Base-by-base conservation (phyloP, 164 flowering plant species). In the Chimonanthus salicifolius region DNA sequence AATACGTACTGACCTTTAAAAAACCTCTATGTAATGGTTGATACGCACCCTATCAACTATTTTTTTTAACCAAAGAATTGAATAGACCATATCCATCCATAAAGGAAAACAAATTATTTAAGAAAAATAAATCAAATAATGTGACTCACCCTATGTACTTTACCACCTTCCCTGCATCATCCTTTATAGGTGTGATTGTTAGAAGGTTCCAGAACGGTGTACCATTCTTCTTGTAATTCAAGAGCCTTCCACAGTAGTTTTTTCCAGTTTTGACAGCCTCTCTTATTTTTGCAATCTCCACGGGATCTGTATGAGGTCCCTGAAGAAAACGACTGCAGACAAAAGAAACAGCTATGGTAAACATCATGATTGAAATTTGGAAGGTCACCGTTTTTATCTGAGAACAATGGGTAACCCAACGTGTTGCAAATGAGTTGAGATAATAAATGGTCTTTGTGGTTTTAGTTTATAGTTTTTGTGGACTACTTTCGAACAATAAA, bases 151-250 rank as follows among this genome's bases (percentile, higher is more conserved):
- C 98, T 62, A 95, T 95, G 71, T 89, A 95, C 76, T 91, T 95
- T 82, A 95, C 87, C 67, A 85, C 72, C 8, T 81, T 85, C 71
- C 99, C 99, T 15, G 62, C 47, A 4, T 86, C 90, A 84, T 95
- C 90, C 64, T 90, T 95, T 70, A 95, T 90, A 47, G 99, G 99
- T 7, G 97, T 88, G 76, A 95, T 75, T 1, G 99, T 95, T 47
- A 95, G 86, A 71, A 95, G 92, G 83, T 95, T 95, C 99, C 99
- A 95, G 80, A 95, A 95, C 45, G 94, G 96, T 21, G 93, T 89
- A 10, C 97, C 98, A 83, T 95, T 78, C 82, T 92, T 95, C 87
- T 91, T 95, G 88, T 92, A 95, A 80, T 95, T 95, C 80, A 89
- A 75, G 9, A 95, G 87, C 81, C 99, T 86, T 2, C 99, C 98